These are phyloP conservation scores for Gastrolobium villosum DNA, from an alignment of 306 rosid species.

Conservation along the genomic window DNA sequence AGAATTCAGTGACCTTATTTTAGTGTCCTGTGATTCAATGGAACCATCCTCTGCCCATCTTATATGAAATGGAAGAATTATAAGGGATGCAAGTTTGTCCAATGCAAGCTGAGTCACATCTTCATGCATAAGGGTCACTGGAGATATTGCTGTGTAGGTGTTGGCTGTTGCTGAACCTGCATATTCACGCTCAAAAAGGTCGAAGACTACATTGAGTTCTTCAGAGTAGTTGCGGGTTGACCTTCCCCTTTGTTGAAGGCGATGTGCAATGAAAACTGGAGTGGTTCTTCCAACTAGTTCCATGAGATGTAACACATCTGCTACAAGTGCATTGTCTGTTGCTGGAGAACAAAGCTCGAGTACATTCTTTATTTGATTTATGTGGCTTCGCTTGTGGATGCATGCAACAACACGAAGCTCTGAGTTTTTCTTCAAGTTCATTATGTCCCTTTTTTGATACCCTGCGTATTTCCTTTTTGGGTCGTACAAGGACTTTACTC, in stretches of 20 bases:
- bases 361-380: slow-evolving; percentile 42
- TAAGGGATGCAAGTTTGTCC: slow-evolving; percentile 52
- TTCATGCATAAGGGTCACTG: slow-evolving; percentile 52
- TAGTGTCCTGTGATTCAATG: slow-evolving; percentile 46
- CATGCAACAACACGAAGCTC: slow-evolving; percentile 56
- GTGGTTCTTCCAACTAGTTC: slow-evolving; percentile 56
- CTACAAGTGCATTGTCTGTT: slow-evolving; percentile 25
- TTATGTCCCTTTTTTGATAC: slow-evolving; percentile 53
- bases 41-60: slow-evolving; percentile 54
- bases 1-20: slow-evolving; percentile 48
- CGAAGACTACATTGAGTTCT: slow-evolving; percentile 46
- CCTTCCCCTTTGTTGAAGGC: slow-evolving; percentile 5
- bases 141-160: slow-evolving; percentile 60
- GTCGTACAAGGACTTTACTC: slow-evolving; percentile 54
- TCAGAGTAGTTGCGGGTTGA: slow-evolving; percentile 46
- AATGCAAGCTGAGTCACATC: slow-evolving; percentile 58
- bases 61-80: slow-evolving; percentile 62
- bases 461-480: slow-evolving; percentile 61
- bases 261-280: slow-evolving; percentile 60
- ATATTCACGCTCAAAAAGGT: slow-evolving; percentile 45
- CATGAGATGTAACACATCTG: slow-evolving; percentile 55
- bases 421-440: slow-evolving; percentile 30
- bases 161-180: slow-evolving; percentile 16
- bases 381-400: slow-evolving; percentile 49
- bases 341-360: slow-evolving; percentile 49